phyloP scores from a whole-genome alignment of 2,329 filamentous ascomycete genomes.

The Colletotrichum musae region DNA sequence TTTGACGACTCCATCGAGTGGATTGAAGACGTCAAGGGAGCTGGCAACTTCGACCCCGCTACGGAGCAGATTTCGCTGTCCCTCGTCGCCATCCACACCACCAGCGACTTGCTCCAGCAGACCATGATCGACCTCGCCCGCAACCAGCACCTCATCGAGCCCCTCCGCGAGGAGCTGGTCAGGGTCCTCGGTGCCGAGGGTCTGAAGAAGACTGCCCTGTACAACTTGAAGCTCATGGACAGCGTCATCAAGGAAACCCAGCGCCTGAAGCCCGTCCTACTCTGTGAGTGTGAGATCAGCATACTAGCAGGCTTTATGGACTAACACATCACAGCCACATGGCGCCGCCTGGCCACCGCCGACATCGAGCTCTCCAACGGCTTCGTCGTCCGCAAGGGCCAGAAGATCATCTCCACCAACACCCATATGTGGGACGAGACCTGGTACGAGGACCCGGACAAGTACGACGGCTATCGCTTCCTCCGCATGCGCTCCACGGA shows the following conservation, averaged over 20 bases:
- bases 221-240: constrained; percentile 46
- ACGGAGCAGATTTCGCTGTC: constrained; percentile 42
- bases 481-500: constrained; percentile 42
- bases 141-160: constrained; percentile 43
- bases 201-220: constrained; percentile 43
- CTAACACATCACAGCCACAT: constrained; percentile 16
- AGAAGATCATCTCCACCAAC: constrained; percentile 39
- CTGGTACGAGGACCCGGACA: constrained; percentile 40
- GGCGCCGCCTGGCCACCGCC: constrained; percentile 31
- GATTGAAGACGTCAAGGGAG: constrained; percentile 26
- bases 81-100: constrained; percentile 45
- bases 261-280: constrained; percentile 43
- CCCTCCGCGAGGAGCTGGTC: constrained; percentile 44
- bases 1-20: constrained; percentile 45
- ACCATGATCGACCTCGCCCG: constrained; percentile 43
- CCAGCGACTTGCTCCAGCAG: constrained; percentile 42
- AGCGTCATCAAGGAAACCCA: constrained; percentile 47
- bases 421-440: constrained; percentile 42
- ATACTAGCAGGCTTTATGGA: too few relatives aligned
- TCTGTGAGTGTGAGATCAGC: constrained; percentile 27
- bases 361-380: constrained; percentile 43
- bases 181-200: constrained; percentile 41
- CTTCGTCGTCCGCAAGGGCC: constrained; percentile 43
- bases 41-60: constrained; percentile 31
- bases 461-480: constrained; percentile 45